Percentiles rank a stretch among this genome's conserved stretches.
phyloP scores from a whole-genome alignment of 2,329 filamentous ascomycete species.

The Diaporthe longicolla region DNA sequence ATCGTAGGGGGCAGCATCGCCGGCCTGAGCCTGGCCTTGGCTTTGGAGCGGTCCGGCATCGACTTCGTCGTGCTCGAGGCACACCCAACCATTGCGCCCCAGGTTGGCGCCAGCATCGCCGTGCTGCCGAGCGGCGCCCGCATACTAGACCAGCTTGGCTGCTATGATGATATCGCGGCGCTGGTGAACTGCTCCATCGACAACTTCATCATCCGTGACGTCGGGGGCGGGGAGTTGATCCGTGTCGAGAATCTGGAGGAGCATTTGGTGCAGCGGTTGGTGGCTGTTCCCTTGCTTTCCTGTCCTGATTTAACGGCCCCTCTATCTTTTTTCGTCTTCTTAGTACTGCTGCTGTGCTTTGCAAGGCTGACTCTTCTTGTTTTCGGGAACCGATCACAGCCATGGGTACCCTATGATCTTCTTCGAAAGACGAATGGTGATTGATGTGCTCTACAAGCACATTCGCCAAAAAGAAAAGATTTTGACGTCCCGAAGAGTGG shows the following conservation, averaged over 20 bases:
- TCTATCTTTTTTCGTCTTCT: background rate
- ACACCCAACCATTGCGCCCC: conserved; percentile 57
- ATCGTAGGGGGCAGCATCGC: conserved; percentile 64
- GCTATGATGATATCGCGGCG: conserved; percentile 45
- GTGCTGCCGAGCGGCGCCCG: conserved; percentile 58
- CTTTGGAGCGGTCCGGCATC: conserved; percentile 57
- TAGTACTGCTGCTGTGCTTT: background rate
- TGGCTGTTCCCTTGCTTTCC: background rate
- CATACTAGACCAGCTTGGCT: conserved; percentile 66
- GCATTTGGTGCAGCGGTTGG: conserved; percentile 27
- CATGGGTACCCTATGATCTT: conserved; percentile 54
- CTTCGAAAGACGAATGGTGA: conserved; percentile 53
- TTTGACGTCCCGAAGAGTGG: conserved; percentile 49
- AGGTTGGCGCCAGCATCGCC: conserved; percentile 63
- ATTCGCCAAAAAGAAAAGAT: conserved; percentile 53
- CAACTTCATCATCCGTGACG: conserved; percentile 29
- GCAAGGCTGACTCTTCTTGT: background rate
- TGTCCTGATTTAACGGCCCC: background rate
- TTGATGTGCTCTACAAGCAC: conserved; percentile 53
- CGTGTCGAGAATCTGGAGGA: conserved; percentile 22
- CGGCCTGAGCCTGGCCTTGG: conserved; percentile 61
- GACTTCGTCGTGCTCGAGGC: conserved; percentile 65
- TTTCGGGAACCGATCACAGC: conserved; percentile 29
- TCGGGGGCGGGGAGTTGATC: conserved; percentile 3
- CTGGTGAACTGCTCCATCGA: conserved; percentile 21